These are phyloP conservation scores for Candida alai DNA, from an alignment of 805 yeast genomes.

Conservation along the genomic window DNA sequence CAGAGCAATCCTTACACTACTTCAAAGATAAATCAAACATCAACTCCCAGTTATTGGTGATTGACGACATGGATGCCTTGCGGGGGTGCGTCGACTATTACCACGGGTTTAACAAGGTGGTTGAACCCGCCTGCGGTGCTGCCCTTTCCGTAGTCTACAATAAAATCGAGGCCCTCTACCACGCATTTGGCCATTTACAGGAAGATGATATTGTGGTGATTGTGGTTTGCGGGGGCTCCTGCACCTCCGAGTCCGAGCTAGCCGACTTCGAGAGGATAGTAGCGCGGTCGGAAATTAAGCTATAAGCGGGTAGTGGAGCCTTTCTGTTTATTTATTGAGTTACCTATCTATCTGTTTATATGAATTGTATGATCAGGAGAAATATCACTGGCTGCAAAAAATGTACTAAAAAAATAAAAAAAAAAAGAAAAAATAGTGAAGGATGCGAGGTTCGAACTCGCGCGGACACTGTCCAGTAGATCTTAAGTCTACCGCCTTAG, in stretches of 20 bases:
- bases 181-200: constrained; percentile 22
- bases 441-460: constrained; percentile 54
- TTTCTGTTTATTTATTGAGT: background rate
- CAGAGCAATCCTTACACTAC: constrained; percentile 45
- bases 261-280: constrained; percentile 7
- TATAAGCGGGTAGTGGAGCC: constrained; percentile 6
- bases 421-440: constrained; percentile 32
- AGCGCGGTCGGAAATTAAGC: constrained; percentile 10
- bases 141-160: constrained; percentile 53
- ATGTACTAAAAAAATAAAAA: too few relatives aligned
- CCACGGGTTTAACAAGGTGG: constrained; percentile 45
- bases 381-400: too few relatives aligned
- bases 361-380: too few relatives aligned
- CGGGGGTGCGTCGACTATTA: constrained; percentile 49
- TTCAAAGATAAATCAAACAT: constrained; percentile 13
- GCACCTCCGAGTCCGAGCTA: constrained; percentile 11
- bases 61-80: constrained; percentile 54
- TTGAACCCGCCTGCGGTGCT: constrained; percentile 77
- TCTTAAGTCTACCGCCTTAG: constrained; percentile 52
- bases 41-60: constrained; percentile 20
- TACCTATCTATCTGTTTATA: too few relatives aligned
- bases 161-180: constrained; percentile 22
- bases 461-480: constrained; percentile 42
- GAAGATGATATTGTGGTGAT: constrained; percentile 46
- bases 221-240: constrained; percentile 51